These are phyloP conservation scores for Pythium monospermum DNA, from an alignment of 352 stramenopile genomes.

Conservation along the genomic window DNA sequence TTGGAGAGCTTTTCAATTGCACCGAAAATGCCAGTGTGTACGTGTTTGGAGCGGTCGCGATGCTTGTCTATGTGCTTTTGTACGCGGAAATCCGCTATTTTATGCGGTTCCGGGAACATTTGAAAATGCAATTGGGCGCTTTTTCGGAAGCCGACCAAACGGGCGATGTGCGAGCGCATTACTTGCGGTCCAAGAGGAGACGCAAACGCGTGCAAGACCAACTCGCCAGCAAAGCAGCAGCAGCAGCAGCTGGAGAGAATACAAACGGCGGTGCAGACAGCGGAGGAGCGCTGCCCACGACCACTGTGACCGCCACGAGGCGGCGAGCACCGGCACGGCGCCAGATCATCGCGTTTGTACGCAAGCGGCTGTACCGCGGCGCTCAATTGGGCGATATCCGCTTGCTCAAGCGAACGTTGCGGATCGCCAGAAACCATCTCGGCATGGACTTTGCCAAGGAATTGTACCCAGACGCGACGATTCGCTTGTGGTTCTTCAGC, in stretches of 20 bases:
- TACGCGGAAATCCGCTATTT: conserved; percentile 69
- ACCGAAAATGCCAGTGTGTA: conserved; percentile 38
- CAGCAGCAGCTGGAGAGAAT: too few species aligned
- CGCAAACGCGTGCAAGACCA: conserved; percentile 24
- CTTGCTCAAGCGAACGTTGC: conserved; percentile 49
- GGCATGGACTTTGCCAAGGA: conserved; percentile 50
- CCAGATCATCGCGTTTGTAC: conserved; percentile 43
- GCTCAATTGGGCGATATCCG: conserved; percentile 61
- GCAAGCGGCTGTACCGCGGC: conserved; percentile 70
- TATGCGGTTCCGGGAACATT: conserved; percentile 71
- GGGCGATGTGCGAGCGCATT: conserved; percentile 65
- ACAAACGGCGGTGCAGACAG: too few species aligned
- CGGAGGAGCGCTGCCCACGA: background rate
- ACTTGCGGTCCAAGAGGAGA: conserved; percentile 51
- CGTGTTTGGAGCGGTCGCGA: conserved; percentile 34
- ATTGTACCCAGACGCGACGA: conserved; percentile 60
- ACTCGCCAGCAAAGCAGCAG: conserved; percentile 26
- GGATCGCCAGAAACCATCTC: conserved; percentile 45
- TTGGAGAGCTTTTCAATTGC: conserved; percentile 53
- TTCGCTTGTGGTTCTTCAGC: conserved; percentile 68
- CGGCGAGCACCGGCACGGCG: conserved; percentile 22
- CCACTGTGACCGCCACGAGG: background rate
- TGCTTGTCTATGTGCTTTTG: conserved; percentile 55
- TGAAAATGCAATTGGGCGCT: conserved; percentile 81
- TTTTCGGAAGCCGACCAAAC: conserved; percentile 82